These are phyloP conservation scores for Cicer arietinum DNA, from an alignment of 306 rosid genomes.

Conservation along the genomic window DNA sequence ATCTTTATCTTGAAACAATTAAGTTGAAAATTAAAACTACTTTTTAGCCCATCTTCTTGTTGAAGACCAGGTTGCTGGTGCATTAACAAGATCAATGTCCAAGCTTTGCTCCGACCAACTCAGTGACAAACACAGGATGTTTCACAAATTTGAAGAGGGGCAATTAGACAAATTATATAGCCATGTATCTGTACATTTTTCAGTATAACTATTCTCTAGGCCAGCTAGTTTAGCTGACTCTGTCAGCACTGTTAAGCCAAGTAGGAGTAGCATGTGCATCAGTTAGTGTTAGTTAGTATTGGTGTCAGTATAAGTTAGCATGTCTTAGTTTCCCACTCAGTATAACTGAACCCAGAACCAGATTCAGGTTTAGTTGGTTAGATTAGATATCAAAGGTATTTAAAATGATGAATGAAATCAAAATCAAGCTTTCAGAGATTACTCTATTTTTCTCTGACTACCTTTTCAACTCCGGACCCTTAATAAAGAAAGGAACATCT, in stretches of 20 bases:
- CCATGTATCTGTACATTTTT: not conserved
- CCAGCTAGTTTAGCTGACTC: not conserved
- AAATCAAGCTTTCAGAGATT: not conserved
- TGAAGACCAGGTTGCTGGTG: too few relatives aligned
- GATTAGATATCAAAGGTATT: not conserved
- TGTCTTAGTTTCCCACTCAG: not conserved
- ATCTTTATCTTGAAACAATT: too few relatives aligned
- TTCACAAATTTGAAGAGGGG: too few relatives aligned
- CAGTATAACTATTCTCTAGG: not conserved
- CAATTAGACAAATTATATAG: too few relatives aligned
- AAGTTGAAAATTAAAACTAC: too few relatives aligned
- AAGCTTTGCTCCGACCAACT: too few relatives aligned
- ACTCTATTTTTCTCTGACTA: not conserved
- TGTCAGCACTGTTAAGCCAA: not conserved
- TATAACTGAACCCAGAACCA: not conserved
- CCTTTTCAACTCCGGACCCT: not conserved
- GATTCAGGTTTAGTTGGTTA: not conserved
- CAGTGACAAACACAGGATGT: too few relatives aligned
- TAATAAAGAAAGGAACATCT: slow-evolving; percentile 21
- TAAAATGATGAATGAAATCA: slow-evolving; percentile 5
- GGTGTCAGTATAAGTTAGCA: not conserved
- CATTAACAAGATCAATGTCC: too few relatives aligned
- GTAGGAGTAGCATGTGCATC: not conserved
- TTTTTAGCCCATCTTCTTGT: too few relatives aligned
- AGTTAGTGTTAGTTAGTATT: not conserved